These are phyloP conservation scores for Cystobasidium pallidum DNA, from an alignment of 1,284 basidiomycete species.

Conservation along the genomic window DNA sequence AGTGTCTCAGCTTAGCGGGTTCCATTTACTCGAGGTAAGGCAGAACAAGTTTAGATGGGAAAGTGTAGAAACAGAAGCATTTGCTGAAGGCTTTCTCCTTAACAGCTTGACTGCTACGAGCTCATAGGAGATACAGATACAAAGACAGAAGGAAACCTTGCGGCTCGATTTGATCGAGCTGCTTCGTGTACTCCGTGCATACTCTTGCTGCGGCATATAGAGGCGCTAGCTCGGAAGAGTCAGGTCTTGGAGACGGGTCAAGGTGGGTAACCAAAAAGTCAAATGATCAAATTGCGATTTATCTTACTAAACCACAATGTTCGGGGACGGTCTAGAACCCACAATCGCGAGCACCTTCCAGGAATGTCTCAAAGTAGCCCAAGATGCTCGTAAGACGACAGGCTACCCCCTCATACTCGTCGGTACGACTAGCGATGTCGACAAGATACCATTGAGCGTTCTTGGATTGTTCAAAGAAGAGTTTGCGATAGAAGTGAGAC, in stretches of 20 bases:
- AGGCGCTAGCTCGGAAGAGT: constrained; percentile 76
- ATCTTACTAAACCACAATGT: no score
- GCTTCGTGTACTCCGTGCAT: constrained; percentile 81
- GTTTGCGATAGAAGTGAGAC: constrained; percentile 69
- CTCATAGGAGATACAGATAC: constrained; percentile 77
- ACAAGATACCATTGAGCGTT: constrained; percentile 69
- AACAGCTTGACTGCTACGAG: constrained; percentile 77
- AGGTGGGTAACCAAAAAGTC: constrained; percentile 59
- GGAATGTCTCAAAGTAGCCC: constrained; percentile 67
- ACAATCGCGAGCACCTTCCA: constrained; percentile 66
- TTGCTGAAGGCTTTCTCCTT: neutral
- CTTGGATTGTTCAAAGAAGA: constrained; percentile 86
- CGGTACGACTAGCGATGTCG: constrained; percentile 73
- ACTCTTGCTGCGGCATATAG: constrained; percentile 77
- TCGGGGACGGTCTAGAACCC: constrained; percentile 62
- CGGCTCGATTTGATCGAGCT: constrained; percentile 78
- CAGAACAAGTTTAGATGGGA: no score
- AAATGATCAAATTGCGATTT: no score
- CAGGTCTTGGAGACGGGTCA: constrained; percentile 70
- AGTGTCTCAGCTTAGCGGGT: constrained; percentile 69
- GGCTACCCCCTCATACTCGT: constrained; percentile 73
- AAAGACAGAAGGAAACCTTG: constrained; percentile 76
- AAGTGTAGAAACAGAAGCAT: neutral
- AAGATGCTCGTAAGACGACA: constrained; percentile 63
- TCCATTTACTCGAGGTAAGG: constrained; percentile 71